Conservation (phyloP, 441 rosid genomes). For the Jatropha podagrica region DNA sequence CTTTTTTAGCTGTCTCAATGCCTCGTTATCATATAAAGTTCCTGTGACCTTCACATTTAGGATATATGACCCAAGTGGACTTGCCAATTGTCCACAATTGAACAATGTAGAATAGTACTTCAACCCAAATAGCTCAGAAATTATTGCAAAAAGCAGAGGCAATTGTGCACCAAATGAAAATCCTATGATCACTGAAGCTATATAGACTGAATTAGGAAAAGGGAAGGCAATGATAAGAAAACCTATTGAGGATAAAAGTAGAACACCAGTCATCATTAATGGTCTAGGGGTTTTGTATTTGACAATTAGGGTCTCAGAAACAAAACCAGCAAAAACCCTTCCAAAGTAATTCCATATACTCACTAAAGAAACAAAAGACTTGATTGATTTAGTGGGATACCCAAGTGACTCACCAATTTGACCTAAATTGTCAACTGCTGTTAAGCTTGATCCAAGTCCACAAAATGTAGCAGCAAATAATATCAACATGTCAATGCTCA, state of each 20-base stretch:
- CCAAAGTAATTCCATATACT: conserved; percentile 95
- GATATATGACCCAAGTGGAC: conserved; percentile 76
- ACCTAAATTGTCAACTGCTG: conserved; percentile 82
- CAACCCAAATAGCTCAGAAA: conserved; percentile 83
- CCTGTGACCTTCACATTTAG: conserved; percentile 77
- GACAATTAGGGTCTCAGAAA: conserved; percentile 58
- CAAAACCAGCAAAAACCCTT: conserved; percentile 75
- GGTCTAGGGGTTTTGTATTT: conserved; percentile 69
- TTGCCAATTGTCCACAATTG: conserved; percentile 85
- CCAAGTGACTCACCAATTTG: conserved; percentile 91
- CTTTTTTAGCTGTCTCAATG: conserved; percentile 47
- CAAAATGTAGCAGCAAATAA: conserved; percentile 63
- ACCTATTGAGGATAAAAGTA: conserved; percentile 55
- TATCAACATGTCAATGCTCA: conserved; percentile 67
- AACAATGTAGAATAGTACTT: conserved; percentile 85
- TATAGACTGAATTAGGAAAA: conserved; percentile 59
- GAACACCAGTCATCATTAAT: conserved; percentile 66
- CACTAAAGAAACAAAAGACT: conserved; percentile 71
- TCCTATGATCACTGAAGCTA: conserved; percentile 76
- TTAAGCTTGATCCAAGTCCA: conserved; percentile 71
- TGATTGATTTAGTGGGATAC: conserved; percentile 55
- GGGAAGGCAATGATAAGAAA: conserved; percentile 79
- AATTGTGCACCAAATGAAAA: conserved; percentile 81
- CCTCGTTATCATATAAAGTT: conserved; percentile 62
- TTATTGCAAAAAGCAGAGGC: conserved; percentile 69